Evolutionary conservation across 2,329 filamentous ascomycete species (phyloP).

Genomic region (Aureobasidium sp.): DNA sequence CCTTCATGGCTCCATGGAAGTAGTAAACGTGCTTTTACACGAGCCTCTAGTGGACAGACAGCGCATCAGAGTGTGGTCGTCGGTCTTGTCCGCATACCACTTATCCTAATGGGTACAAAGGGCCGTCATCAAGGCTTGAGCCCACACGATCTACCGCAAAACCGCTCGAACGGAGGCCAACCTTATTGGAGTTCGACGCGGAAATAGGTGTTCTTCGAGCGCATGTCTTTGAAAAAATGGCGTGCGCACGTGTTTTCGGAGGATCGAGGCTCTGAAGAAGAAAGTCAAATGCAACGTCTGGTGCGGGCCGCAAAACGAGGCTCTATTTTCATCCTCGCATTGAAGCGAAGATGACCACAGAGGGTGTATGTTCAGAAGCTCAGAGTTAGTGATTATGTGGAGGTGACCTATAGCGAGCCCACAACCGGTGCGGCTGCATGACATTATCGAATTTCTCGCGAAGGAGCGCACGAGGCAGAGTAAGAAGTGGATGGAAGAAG

Average conservation of each 20-base stretch:
- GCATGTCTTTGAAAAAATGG: neutral
- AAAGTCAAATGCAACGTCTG: constrained; percentile 1
- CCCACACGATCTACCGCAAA: neutral
- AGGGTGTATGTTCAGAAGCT: neutral
- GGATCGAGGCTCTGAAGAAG: neutral
- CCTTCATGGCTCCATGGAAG: neutral
- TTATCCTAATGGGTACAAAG: neutral
- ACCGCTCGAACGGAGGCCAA: neutral
- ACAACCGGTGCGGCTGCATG: constrained; percentile 5
- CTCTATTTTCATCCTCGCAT: neutral
- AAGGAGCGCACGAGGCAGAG: neutral
- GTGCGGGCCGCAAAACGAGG: neutral
- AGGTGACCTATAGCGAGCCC: neutral
- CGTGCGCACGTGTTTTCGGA: neutral
- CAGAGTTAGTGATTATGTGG: neutral
- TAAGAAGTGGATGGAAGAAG: neutral
- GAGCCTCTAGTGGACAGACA: neutral
- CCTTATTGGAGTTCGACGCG: neutral
- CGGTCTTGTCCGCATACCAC: constrained; percentile 3
- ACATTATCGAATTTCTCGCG: neutral
- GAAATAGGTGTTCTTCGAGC: neutral
- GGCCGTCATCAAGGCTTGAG: neutral
- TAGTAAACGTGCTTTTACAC: neutral
- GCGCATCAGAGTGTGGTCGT: neutral
- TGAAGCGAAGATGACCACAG: neutral